phyloP scores from a whole-genome alignment of 257 asterid species.

The Lithospermum erythrorhizon region DNA sequence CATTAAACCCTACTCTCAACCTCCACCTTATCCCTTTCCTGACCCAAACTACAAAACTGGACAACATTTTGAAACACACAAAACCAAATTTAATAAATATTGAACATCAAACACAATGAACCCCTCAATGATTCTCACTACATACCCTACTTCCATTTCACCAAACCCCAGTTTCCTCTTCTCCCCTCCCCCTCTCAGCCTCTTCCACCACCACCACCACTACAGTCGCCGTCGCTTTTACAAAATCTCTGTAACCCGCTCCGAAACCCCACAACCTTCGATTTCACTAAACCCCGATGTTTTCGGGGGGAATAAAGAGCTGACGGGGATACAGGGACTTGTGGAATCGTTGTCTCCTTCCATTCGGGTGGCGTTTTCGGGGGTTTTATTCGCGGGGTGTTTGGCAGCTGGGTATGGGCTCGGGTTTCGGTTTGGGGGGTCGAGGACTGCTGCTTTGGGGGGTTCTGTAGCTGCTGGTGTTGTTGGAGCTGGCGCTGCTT shows the following conservation, averaged over 20 bases:
- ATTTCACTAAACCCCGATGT: slow-evolving; percentile 33
- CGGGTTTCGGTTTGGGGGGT: slow-evolving; percentile 72
- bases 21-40: too few relatives aligned
- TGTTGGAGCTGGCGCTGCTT: slow-evolving; percentile 83
- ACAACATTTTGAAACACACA: neutral
- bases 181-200: slow-evolving; percentile 25
- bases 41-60: too few relatives aligned
- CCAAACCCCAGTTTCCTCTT: slow-evolving; percentile 19
- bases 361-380: slow-evolving; percentile 63
- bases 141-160: slow-evolving; percentile 25
- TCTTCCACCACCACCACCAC: slow-evolving; percentile 13
- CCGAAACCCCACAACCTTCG: neutral
- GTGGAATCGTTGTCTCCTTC: slow-evolving; percentile 72
- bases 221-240: neutral
- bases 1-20: too few relatives aligned
- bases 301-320: slow-evolving; percentile 61
- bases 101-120: slow-evolving; percentile 22
- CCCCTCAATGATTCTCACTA: slow-evolving; percentile 38
- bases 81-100: neutral
- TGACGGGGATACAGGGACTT: slow-evolving; percentile 51
- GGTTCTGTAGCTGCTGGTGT: slow-evolving; percentile 81
- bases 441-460: slow-evolving; percentile 52
- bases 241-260: neutral
- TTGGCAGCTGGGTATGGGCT: slow-evolving; percentile 78
- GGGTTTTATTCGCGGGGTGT: slow-evolving; percentile 53